Base-by-base conservation (phyloP, 257 asterid species). In the Petunia axillaris region DNA sequence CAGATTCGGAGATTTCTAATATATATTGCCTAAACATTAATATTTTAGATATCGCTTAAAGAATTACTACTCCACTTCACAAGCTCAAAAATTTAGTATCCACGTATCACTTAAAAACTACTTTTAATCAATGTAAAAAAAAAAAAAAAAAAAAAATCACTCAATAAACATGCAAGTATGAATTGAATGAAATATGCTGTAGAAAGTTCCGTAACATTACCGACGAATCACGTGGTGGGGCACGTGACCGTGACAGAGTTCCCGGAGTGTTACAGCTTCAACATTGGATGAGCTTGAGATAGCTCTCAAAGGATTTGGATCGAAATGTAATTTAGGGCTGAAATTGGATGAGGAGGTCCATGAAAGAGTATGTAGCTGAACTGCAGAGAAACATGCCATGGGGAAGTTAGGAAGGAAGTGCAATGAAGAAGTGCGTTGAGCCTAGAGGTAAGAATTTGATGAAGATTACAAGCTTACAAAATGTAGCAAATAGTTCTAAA, bases 151-250 rank as follows among this genome's bases (percentile, higher is more conserved):
- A 35, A 10, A 16, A 46, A 8, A 1, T 36, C 43, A 71, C 44
- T 25, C 44, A 25, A 46, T 35, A 5, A 2, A 46, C 59, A 35
- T 8, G 77, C 77, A 8, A 4, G 8, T 48, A 5, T 48, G 53
- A 48, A 10, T 6, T 48, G 10, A 2, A 48, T 48, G 53, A 48
- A 6, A 8, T 48, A 5, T 4, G 10, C 6, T 7, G 55, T 67
- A 14, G 11, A 43, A 55, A 6, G 16, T 8, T 8, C 58, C 44
- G 15, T 13, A 58, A 68, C 43, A 35, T 25, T 68, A 82, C 99
- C 98, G 89, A 83, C 76, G 81, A 53, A 95, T 80, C 78, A 95
- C 90, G 88, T 92, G 99, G 57, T 90, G 92, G 39, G 97, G 98
- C 43, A 95, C 96, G 85, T 91, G 96, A 44, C 91, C 92, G 48